Conservation (phyloP, 169 alveolate species). For the Cystoisospora suis region DNA sequence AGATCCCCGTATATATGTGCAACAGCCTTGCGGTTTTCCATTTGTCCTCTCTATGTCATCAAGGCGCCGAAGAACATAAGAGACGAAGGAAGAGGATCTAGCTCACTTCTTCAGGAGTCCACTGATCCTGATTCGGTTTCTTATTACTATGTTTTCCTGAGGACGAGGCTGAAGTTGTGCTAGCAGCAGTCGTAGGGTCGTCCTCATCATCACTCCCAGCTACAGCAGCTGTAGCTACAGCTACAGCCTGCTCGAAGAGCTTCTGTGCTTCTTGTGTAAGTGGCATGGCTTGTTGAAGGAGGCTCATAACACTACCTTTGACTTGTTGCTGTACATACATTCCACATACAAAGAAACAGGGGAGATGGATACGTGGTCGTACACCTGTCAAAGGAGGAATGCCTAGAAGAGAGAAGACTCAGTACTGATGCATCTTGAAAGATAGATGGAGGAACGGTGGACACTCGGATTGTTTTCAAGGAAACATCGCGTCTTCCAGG, state of each 20-base stretch:
- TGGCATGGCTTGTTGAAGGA: slow-evolving; percentile 38
- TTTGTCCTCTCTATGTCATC: too few species aligned
- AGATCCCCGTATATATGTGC: neutral
- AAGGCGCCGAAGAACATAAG: neutral
- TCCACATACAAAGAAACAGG: neutral
- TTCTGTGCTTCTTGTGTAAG: slow-evolving; percentile 53
- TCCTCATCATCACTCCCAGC: slow-evolving; percentile 29
- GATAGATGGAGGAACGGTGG: too few species aligned
- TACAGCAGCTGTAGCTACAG: slow-evolving; percentile 47
- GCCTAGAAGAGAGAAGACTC: too few species aligned
- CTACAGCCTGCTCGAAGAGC: slow-evolving; percentile 35
- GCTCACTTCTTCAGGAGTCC: slow-evolving; percentile 21
- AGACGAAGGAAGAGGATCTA: neutral
- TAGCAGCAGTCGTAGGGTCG: too few species aligned
- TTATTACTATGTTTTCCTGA: too few species aligned
- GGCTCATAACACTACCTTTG: slow-evolving; percentile 11
- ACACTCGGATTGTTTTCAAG: too few species aligned
- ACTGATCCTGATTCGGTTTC: neutral
- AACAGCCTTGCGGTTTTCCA: too few species aligned
- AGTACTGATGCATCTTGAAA: too few species aligned
- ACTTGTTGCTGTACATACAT: slow-evolving; percentile 24
- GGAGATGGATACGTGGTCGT: too few species aligned
- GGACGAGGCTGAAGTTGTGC: too few species aligned
- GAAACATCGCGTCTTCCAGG: too few species aligned
- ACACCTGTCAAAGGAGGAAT: too few species aligned